phyloP scores from a whole-genome alignment of 106 monocot genomes.

The Dioscorea zingiberensis region DNA sequence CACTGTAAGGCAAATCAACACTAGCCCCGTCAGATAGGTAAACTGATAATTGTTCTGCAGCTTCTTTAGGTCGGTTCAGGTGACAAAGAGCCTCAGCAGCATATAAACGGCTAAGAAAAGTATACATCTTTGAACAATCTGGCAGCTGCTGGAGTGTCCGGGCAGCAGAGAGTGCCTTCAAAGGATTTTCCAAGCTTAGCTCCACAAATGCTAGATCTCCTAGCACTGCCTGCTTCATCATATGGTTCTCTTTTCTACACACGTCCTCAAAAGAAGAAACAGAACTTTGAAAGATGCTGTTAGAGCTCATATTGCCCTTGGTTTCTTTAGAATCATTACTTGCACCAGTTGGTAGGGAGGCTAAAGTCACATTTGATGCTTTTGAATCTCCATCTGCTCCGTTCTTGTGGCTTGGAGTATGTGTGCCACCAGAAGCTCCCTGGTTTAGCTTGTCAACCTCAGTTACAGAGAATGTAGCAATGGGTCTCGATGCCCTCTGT shows the following conservation, averaged over 20 bases:
- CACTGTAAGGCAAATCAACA: conserved; percentile 46
- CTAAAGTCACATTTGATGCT: conserved; percentile 10
- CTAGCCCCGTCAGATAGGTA: conserved; percentile 33
- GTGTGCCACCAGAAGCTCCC: conserved; percentile 1
- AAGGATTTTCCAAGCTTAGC: conserved; percentile 56
- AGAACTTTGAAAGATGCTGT: conserved; percentile 36
- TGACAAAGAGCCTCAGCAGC: conserved; percentile 88
- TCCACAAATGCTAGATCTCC: conserved; percentile 73
- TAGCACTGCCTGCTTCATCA: conserved; percentile 61
- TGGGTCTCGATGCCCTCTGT: conserved; percentile 6
- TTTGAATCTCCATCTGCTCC: conserved; percentile 27
- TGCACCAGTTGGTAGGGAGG: background rate
- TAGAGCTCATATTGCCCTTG: conserved; percentile 24
- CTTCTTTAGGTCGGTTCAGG: conserved; percentile 64
- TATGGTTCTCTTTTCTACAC: conserved; percentile 50
- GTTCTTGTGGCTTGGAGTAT: conserved; percentile 24
- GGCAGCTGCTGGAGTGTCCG: conserved; percentile 46
- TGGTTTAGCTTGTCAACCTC: conserved; percentile 14
- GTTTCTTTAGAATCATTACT: conserved; percentile 52
- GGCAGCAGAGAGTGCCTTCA: conserved; percentile 50
- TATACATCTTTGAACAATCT: conserved; percentile 59
- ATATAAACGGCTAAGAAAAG: conserved; percentile 66
- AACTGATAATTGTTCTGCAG: conserved; percentile 52
- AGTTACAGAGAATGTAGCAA: background rate
- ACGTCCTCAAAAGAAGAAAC: conserved; percentile 50